A percentile compares a stretch with the other conserved stretches of the same genome.
Evolutionary conservation across 2,329 filamentous ascomycete species (phyloP).

Genomic region (Sphaerulina populicola): DNA sequence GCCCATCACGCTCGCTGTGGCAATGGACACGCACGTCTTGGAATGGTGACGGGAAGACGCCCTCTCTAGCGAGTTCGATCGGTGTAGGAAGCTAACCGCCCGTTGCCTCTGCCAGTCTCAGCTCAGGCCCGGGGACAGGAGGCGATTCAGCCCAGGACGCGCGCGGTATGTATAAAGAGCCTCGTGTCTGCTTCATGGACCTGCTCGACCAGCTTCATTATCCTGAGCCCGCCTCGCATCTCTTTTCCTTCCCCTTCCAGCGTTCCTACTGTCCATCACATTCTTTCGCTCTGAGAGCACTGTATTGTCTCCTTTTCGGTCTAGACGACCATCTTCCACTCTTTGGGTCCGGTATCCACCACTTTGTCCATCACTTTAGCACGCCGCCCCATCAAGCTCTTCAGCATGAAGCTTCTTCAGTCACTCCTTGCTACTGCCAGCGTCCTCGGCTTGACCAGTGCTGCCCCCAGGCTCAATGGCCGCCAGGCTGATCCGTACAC

Average conservation of each 20-base stretch:
- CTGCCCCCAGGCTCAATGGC: constrained; percentile 43
- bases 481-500: constrained; percentile 33
- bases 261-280: constrained; percentile 7
- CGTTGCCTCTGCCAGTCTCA: background rate
- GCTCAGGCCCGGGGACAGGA: background rate
- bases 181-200: background rate
- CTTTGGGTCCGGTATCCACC: constrained; percentile 5
- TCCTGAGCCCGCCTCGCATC: constrained; percentile 2
- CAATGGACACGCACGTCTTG: constrained; percentile 13
- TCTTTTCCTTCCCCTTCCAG: background rate
- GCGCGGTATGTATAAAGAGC: constrained; percentile 12
- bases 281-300: constrained; percentile 30
- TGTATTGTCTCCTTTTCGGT: constrained; percentile 23
- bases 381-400: constrained; percentile 9
- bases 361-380: constrained; percentile 10
- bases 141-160: background rate
- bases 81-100: constrained; percentile 1
- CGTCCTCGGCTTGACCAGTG: constrained; percentile 41
- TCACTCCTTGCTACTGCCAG: constrained; percentile 39
- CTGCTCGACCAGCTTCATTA: background rate
- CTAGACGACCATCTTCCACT: constrained; percentile 23
- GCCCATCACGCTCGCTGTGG: constrained; percentile 4
- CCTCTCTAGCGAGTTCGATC: constrained; percentile 10
- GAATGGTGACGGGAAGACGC: constrained; percentile 14
- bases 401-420: constrained; percentile 32